phyloP scores from a whole-genome alignment of 2,329 filamentous ascomycete species.

The Fusarium sororula region DNA sequence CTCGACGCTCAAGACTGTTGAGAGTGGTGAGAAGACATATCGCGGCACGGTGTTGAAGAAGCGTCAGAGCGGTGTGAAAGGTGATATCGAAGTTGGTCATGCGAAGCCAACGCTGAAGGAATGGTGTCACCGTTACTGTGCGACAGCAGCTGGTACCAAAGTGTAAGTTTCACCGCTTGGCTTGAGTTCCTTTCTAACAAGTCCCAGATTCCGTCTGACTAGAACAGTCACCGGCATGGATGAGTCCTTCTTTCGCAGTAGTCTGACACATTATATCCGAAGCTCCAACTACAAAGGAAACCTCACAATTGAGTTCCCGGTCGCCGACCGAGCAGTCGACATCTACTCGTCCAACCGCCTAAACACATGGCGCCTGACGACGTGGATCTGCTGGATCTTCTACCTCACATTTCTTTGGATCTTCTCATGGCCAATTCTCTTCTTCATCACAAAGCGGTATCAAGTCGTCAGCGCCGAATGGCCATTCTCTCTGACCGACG shows the following conservation, averaged over 20 bases:
- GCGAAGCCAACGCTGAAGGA: slow-evolving; percentile 27
- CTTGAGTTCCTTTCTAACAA: background rate
- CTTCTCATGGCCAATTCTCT: slow-evolving; percentile 33
- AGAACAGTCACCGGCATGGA: slow-evolving; percentile 29
- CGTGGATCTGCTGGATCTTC: slow-evolving; percentile 37
- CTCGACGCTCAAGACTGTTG: slow-evolving; percentile 19
- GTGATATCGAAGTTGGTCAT: slow-evolving; percentile 31
- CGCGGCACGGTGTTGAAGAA: slow-evolving; percentile 31
- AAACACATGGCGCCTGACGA: slow-evolving; percentile 27
- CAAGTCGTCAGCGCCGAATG: slow-evolving; percentile 26
- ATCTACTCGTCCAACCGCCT: slow-evolving; percentile 31
- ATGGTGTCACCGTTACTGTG: slow-evolving; percentile 37
- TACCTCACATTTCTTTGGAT: slow-evolving; percentile 38
- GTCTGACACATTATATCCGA: slow-evolving; percentile 1
- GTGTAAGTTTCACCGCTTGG: slow-evolving; percentile 7
- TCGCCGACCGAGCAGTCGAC: slow-evolving; percentile 34
- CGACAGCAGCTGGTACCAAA: slow-evolving; percentile 19
- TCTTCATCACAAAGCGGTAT: slow-evolving; percentile 32
- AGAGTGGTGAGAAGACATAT: slow-evolving; percentile 33
- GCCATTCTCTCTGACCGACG: slow-evolving; percentile 20
- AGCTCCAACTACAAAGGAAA: slow-evolving; percentile 34
- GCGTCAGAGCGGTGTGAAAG: slow-evolving; percentile 22
- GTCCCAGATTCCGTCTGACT: slow-evolving; percentile 22
- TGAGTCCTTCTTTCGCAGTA: background rate
- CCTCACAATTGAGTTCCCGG: slow-evolving; percentile 26